Evolutionary conservation across 345 rosid genomes (phyloP), one percentile per base, ranked within the genome.

Genomic region (Eucalyptus tenuipes): DNA sequence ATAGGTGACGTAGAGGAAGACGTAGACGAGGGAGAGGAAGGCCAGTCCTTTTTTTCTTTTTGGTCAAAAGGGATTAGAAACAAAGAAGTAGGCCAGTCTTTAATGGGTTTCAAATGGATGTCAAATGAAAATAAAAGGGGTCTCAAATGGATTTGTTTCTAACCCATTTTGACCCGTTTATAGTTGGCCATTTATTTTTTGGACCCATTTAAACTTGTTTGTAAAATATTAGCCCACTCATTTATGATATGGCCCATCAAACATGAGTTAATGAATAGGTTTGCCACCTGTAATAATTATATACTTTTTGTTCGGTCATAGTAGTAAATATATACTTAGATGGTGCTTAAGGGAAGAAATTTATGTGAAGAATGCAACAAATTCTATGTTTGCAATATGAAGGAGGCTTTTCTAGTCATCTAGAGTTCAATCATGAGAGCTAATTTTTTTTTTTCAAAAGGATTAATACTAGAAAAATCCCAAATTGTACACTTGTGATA

Each of bases 11-110:
- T 64, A 90, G 33, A 96, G 88, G 87, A 96, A 88, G 92, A 96
- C 90, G 94, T 89, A 93, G 89, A 93, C 24, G 88, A 92, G 12
- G 6, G 97, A 93, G 68, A 93, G 91, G 89, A 91, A 52, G 24
- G 24, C 4, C 45, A 18, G 8, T 52, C 55, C 2, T 50, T 50
- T 6, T 49, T 44, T 44, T 44, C 44, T 42, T 42, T 50, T 7
- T 3, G 55, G 55, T 52, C 1, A 52, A 52, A 52, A 17, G 3
- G 22, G 55, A 52, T 52, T 52, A 52, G 55, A 52, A 50, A 50
- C 87, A n/a, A 93, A 92, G 89, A 96, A 8, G 55, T 50, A 97
- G 33, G 91, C 89, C 5, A 96, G 88, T 29, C 71, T 64, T n/a
- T 14, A 29, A 66, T 29, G 75, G 40, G 20, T 52, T 18, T 52